Evolutionary conservation across 2,329 filamentous ascomycete species (phyloP), one percentile per base, ranked within the genome.

Genomic region (Fusarium beomiforme): DNA sequence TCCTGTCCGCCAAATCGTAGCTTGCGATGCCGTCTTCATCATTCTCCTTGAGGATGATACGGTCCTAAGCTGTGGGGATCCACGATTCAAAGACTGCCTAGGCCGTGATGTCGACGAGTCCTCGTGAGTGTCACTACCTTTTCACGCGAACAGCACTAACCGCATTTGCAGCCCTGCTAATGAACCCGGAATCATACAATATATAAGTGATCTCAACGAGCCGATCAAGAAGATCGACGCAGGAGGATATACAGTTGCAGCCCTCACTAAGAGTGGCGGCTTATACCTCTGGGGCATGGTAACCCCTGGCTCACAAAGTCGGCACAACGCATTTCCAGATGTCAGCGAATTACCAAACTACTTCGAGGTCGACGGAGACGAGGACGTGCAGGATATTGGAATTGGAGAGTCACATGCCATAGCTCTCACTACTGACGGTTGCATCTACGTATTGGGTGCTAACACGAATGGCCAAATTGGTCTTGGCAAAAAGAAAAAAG

Each of bases 401-500:
- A 75, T 92, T 9, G 90, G 90, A 0, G 85, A 87, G 37, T 82
- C 83, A 11, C 90, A 92, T 77, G 82, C 88, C n/a, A 80, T 91
- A 12, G 85, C 85, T 9, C 76, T 92, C 26, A 87, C 85, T 1
- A 80, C 81, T 0, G 80, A 84, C 4, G 83, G 84, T 1, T 80
- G 80, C 23, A 77, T 92, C 0, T 91, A 85, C 69, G 85, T 86
- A 7, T 81, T 87, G 44, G 90, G 90, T 0, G 81, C 83, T 37
- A 90, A 91, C 63, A 70, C 71, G 3, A 88, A 88, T 72, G 89
- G 89, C 1, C 90, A 92, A 75, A 82, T 91, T 17, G 90, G 89
- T 1, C 63, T 88, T 26, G 75, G 75, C 9, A 53, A 36, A 24
- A 37, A 64, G 21, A 49, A 59, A 21, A 49, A 64, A 37, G n/a